phyloP scores from a whole-genome alignment of 2,329 filamentous ascomycete species.

The Fusarium clavum region DNA sequence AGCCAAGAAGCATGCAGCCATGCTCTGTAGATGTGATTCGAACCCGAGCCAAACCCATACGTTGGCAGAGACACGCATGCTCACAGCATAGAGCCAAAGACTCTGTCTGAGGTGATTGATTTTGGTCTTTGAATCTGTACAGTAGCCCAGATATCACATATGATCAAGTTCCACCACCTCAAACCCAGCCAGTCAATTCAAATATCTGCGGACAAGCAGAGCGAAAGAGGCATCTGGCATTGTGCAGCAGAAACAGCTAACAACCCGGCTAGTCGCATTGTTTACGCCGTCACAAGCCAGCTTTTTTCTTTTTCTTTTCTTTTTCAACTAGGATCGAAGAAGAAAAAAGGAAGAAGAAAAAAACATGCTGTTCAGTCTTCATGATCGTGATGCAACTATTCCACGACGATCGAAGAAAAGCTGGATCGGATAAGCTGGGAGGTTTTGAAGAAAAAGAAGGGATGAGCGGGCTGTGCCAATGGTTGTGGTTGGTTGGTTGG shows the following conservation, averaged over 20 bases:
- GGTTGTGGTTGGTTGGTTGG: conserved; percentile 3
- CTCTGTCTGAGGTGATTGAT: background rate
- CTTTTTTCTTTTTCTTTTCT: background rate
- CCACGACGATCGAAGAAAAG: conserved; percentile 8
- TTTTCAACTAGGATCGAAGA: background rate
- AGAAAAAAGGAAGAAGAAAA: background rate
- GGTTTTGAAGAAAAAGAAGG: conserved; percentile 8
- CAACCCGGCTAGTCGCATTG: background rate
- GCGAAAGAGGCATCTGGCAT: background rate
- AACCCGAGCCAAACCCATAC: background rate
- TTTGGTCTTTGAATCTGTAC: background rate
- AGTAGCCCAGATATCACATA: conserved; percentile 6
- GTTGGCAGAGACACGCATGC: conserved; percentile 10
- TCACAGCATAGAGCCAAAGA: background rate
- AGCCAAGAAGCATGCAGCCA: conserved; percentile 11
- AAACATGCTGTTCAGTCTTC: background rate
- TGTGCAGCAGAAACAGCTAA: background rate
- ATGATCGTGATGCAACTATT: conserved; percentile 8
- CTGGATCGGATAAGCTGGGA: conserved; percentile 11
- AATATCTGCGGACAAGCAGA: background rate
- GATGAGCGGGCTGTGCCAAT: conserved; percentile 7
- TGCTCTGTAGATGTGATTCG: background rate
- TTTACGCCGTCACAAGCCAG: background rate
- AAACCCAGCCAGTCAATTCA: background rate
- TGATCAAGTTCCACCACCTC: conserved; percentile 16